phyloP scores from a whole-genome alignment of 495 filamentous ascomycete genomes.

The Venustampulla echinocandica region DNA sequence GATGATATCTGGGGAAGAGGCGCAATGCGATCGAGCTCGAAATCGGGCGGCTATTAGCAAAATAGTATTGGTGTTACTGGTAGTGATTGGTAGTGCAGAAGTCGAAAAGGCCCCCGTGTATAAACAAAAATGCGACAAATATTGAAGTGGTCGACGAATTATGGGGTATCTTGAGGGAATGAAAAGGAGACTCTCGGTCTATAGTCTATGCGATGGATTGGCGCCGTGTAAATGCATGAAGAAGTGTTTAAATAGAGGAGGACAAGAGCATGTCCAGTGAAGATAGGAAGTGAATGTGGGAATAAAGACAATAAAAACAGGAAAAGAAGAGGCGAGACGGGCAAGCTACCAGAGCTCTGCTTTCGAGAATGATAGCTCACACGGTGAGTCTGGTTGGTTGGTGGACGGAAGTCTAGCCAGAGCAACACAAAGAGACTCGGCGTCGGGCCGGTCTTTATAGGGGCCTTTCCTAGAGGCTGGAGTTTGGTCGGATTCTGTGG shows the following conservation, averaged over 20 bases:
- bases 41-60: neutral
- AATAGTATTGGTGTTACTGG: neutral
- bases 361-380: constrained; percentile 26
- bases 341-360: constrained; percentile 48
- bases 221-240: constrained; percentile 18
- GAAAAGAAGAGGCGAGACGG: constrained; percentile 23
- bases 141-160: constrained; percentile 1
- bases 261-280: constrained; percentile 9
- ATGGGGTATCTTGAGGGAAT: constrained; percentile 19
- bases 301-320: constrained; percentile 15
- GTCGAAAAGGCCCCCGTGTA: neutral
- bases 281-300: constrained; percentile 1
- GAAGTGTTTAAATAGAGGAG: constrained; percentile 6
- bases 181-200: constrained; percentile 21
- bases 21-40: neutral
- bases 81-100: constrained; percentile 18
- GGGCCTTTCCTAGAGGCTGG: neutral
- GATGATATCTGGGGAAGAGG: neutral
- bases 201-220: constrained; percentile 12
- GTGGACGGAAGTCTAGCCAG: constrained; percentile 37
- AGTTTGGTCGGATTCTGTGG: constrained; percentile 3
- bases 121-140: constrained; percentile 3
- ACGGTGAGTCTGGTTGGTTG: constrained; percentile 31
- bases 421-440: constrained; percentile 9
- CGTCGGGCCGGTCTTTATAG: constrained; percentile 12